Percentiles rank a stretch among this genome's conserved stretches.
Evolutionary conservation across 192 early-diverging fungal genomes (phyloP).

Genomic region (Dispira parvispora): DNA sequence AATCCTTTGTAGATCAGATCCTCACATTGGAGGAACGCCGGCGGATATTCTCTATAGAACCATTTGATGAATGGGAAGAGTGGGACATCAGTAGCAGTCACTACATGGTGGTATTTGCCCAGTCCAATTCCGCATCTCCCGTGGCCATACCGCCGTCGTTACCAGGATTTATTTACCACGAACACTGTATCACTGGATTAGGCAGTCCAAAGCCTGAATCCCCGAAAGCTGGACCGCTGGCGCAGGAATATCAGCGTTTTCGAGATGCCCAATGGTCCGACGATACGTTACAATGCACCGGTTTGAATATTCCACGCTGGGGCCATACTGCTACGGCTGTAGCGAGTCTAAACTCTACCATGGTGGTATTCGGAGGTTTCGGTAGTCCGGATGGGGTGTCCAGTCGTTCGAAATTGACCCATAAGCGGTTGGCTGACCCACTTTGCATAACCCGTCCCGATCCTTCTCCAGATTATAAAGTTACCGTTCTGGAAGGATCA

Average conservation of each 20-base stretch:
- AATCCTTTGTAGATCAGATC: neutral
- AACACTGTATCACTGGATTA: neutral
- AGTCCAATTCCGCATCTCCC: neutral
- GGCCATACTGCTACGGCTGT: neutral
- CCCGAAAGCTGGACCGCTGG: neutral
- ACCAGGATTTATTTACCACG: neutral
- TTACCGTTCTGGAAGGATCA: neutral
- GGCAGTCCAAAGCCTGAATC: neutral
- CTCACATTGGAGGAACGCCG: neutral
- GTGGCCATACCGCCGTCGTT: neutral
- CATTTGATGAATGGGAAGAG: slow-evolving; percentile 12
- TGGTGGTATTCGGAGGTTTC: slow-evolving; percentile 3
- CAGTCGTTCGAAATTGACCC: neutral
- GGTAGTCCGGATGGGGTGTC: neutral
- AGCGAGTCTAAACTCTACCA: neutral
- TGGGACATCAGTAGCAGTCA: slow-evolving; percentile 7
- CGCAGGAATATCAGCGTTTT: too few species aligned
- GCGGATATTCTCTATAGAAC: neutral
- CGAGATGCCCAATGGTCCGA: neutral
- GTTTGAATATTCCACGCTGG: neutral
- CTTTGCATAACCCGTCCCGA: neutral
- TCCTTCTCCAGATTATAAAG: neutral
- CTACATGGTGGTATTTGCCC: slow-evolving; percentile 4
- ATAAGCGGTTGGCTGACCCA: neutral
- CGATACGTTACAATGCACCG: neutral